A percentile compares a stretch with the other conserved stretches of the same genome.
phyloP scores from a whole-genome alignment of 495 filamentous ascomycete genomes.

The Coniosporium apollinis region DNA sequence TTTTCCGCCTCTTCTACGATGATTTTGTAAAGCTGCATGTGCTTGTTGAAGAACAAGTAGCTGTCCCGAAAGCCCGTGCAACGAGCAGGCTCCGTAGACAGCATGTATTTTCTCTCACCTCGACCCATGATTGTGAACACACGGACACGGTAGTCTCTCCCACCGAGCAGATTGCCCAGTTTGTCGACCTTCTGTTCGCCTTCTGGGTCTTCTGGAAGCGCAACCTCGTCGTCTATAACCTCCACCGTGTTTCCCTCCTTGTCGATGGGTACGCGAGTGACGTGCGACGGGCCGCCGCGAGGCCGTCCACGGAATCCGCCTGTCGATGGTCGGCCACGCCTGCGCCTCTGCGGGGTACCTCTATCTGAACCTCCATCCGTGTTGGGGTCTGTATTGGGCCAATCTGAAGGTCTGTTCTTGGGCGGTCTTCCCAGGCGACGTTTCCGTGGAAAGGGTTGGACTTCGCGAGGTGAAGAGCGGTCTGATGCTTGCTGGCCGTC shows the following conservation, averaged over 20 bases:
- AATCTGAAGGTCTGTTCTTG: slow-evolving; percentile 64
- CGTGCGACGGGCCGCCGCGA: slow-evolving; percentile 57
- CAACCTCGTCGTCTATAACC: slow-evolving; percentile 82
- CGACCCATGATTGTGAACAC: slow-evolving; percentile 78
- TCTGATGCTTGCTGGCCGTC: too few species aligned
- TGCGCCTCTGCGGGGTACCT: slow-evolving; percentile 43
- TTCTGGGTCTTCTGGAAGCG: slow-evolving; percentile 68
- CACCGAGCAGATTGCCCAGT: slow-evolving; percentile 59
- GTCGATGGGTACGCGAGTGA: slow-evolving; percentile 70
- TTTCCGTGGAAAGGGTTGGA: slow-evolving; percentile 50
- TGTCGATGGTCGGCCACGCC: slow-evolving; percentile 44
- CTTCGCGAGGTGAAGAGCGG: slow-evolving; percentile 20
- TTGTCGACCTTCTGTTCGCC: slow-evolving; percentile 90
- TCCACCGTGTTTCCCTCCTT: slow-evolving; percentile 89
- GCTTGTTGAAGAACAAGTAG: slow-evolving; percentile 96
- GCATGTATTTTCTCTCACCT: slow-evolving; percentile 84
- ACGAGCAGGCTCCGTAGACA: slow-evolving; percentile 89
- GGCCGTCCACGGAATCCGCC: slow-evolving; percentile 55
- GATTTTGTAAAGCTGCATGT: slow-evolving; percentile 87
- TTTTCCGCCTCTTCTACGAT: slow-evolving; percentile 88
- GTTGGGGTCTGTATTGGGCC: slow-evolving; percentile 43
- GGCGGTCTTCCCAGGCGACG: slow-evolving; percentile 73
- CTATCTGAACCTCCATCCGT: slow-evolving; percentile 36
- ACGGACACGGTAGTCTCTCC: slow-evolving; percentile 81
- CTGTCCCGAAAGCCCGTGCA: slow-evolving; percentile 95